Base-by-base conservation (phyloP, 371 early-diverging fungal species). In the Fennellomyces sp. region DNA sequence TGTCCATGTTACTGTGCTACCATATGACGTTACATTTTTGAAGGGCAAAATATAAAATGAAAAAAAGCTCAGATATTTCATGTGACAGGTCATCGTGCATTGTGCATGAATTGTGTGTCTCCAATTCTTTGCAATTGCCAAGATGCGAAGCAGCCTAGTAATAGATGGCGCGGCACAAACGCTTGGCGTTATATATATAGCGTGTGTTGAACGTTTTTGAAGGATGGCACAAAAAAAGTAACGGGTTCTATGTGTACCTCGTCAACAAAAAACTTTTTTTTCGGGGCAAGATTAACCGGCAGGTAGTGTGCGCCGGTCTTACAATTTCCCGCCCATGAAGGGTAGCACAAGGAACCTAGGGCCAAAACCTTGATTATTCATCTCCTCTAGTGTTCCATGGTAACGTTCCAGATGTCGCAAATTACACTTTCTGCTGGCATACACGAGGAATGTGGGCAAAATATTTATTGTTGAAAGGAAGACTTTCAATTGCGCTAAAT, bases 21-120 rank as follows among this genome's bases (percentile, higher is more conserved):
- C 38, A 23, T 56, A 56, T 56, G 56, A 56, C 41, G 56, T 56
- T 56, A 41, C 56, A 41, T 19, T 17, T 55, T 41, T 52, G 63
- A 45, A 45, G n/a, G n/a, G 21, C 8, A 5, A 21, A 3, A 23
- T 45, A 8, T 45, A 45, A 45, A 45, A 45, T 45, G 45, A 45
- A 45, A 45, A 45, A 45, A 45, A 21, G 8, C 17, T 39, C 35
- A 33, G 35, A 13, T 33, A 33, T 33, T 33, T 21, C 45, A 45
- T 45, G 45, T 45, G 45, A 45, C 45, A 45, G 45, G 35, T 33
- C 8, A 5, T 45, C 12, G 23, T 25, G 45, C 45, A 45, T 45
- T 45, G 21, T 45, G 45, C 45, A 45, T 45, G 45, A 45, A 45
- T 45, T 45, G 23, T 45, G 45, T 45, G 0, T 25, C 45, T 25